phyloP scores from a whole-genome alignment of 2,329 filamentous ascomycete genomes.

The Cladosporium sp. region DNA sequence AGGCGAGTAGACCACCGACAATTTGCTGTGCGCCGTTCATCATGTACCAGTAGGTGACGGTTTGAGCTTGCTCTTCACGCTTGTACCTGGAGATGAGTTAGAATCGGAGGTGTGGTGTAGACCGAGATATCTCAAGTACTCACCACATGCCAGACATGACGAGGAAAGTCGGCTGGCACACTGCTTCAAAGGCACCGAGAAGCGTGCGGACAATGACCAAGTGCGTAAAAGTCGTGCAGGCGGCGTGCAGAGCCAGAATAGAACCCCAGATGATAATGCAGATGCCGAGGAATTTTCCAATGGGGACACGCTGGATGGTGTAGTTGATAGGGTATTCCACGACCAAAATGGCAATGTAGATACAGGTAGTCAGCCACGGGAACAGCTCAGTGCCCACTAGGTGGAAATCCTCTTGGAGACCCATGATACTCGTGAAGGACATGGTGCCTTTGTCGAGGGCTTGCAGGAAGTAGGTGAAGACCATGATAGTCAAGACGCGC shows the following conservation, averaged over 20 bases:
- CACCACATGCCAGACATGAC: conserved; percentile 68
- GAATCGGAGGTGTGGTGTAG: background rate
- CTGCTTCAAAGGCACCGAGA: conserved; percentile 71
- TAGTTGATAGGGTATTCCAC: conserved; percentile 73
- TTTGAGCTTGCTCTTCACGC: conserved; percentile 65
- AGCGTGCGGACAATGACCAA: conserved; percentile 64
- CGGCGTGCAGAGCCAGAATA: conserved; percentile 62
- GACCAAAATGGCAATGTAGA: conserved; percentile 70
- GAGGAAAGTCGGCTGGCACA: conserved; percentile 69
- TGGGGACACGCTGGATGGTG: conserved; percentile 62
- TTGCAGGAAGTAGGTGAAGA: conserved; percentile 72
- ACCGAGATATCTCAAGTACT: background rate
- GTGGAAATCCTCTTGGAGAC: conserved; percentile 51
- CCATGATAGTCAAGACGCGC: conserved; percentile 70
- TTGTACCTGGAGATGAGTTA: conserved; percentile 50
- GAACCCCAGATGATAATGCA: conserved; percentile 67
- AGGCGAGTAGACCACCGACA: conserved; percentile 69
- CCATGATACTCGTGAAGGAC: conserved; percentile 65
- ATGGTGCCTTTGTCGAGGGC: conserved; percentile 69
- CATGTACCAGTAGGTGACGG: conserved; percentile 67
- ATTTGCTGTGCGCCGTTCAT: conserved; percentile 57
- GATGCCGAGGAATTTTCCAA: conserved; percentile 62
- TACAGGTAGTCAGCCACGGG: conserved; percentile 72
- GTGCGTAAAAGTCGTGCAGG: conserved; percentile 61
- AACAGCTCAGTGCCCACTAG: conserved; percentile 55